Evolutionary conservation across 176 grass and related monocot species (phyloP).

Genomic region (Avena eriantha): DNA sequence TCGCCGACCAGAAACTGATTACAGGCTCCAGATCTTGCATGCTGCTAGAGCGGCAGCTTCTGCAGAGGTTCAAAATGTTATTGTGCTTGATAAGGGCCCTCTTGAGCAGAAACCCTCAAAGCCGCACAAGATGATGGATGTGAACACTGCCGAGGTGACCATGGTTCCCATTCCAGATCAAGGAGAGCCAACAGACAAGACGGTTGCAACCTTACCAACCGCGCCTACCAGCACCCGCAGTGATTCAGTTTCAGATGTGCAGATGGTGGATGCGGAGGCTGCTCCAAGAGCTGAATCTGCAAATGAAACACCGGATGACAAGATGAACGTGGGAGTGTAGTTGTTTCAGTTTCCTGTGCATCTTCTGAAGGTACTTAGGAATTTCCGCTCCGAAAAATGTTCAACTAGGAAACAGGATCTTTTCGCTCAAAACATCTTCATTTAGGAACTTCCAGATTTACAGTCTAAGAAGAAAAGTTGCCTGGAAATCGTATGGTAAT

Average conservation of each 20-base stretch:
- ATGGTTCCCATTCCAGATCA: conserved; percentile 38
- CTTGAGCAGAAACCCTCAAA: conserved; percentile 49
- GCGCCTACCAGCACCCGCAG: conserved; percentile 12
- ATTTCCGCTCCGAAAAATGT: not conserved
- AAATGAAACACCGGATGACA: conserved; percentile 40
- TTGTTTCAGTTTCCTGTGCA: not conserved
- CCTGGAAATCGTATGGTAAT: not conserved
- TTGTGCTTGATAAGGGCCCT: conserved; percentile 42
- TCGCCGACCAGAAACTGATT: conserved; percentile 95
- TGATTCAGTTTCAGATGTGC: conserved; percentile 43
- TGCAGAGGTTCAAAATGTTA: conserved; percentile 36
- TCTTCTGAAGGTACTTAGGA: not conserved
- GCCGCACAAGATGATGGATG: conserved; percentile 76
- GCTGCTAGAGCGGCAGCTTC: conserved; percentile 61
- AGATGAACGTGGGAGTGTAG: conserved; percentile 37
- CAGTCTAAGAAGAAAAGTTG: not conserved
- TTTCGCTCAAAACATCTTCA: not conserved
- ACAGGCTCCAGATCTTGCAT: conserved; percentile 65
- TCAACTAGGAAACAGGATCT: not conserved
- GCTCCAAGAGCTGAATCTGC: conserved; percentile 14
- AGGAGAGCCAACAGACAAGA: conserved; percentile 31
- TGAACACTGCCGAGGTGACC: conserved; percentile 66
- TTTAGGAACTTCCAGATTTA: not conserved
- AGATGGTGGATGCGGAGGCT: conserved; percentile 44
- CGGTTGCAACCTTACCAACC: not conserved